phyloP scores from a whole-genome alignment of 441 rosid species.

The Brassica balearica region DNA sequence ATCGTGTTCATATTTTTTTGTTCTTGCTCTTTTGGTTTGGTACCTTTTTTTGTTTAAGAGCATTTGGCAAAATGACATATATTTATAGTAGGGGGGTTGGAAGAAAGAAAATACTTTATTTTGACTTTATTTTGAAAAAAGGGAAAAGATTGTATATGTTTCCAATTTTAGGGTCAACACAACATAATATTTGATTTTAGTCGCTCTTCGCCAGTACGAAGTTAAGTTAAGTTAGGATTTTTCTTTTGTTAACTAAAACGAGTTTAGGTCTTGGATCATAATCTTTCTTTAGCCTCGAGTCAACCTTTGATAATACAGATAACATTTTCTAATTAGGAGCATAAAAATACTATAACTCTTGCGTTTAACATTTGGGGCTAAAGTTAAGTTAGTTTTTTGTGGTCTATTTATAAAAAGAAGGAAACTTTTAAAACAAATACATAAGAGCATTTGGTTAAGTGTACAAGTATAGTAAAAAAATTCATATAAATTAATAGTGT shows the following conservation, averaged over 20 bases:
- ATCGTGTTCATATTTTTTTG: not conserved
- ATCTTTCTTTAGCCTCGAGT: not conserved
- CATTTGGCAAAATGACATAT: conserved; percentile 4
- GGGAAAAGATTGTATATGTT: not conserved
- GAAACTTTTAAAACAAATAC: no score
- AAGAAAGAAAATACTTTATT: not conserved
- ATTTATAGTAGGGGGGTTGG: not conserved
- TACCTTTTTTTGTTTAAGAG: not conserved
- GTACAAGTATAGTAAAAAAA: no score
- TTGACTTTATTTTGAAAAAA: not conserved
- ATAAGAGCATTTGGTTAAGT: no score
- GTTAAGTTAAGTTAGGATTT: not conserved
- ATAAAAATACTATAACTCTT: not conserved
- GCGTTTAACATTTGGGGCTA: not conserved
- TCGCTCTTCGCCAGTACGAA: not conserved
- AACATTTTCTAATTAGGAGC: not conserved
- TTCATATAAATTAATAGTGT: no score
- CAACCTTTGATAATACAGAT: not conserved
- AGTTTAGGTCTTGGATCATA: not conserved
- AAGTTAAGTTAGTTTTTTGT: not conserved
- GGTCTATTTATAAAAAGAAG: not conserved
- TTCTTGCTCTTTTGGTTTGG: not conserved
- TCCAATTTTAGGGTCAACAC: conserved; percentile 5
- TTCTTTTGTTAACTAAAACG: not conserved
- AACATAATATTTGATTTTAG: not conserved